Conservation (phyloP, 345 rosid species). For the Microcos paniculata region DNA sequence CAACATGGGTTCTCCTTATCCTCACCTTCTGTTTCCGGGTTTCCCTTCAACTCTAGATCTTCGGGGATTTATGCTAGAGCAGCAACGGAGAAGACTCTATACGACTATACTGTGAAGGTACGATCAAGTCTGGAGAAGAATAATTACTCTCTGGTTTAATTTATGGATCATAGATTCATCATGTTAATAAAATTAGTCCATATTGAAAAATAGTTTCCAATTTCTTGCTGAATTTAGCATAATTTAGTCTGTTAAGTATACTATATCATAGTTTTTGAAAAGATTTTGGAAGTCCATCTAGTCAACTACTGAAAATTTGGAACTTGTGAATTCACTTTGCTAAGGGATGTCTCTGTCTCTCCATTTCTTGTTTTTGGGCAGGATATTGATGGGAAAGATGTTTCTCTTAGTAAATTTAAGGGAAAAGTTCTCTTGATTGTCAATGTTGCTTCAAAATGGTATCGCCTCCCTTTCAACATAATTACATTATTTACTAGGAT, state of each 20-base stretch:
- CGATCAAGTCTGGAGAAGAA: not conserved
- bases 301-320: not conserved
- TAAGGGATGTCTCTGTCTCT: not conserved
- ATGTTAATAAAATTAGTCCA: slow-evolving; percentile 11
- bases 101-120: slow-evolving; percentile 85
- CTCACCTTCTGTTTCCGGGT: slow-evolving; percentile 31
- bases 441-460: slow-evolving; percentile 97
- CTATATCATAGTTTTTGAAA: not conserved
- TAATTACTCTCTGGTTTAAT: not conserved
- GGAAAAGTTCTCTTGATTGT: slow-evolving; percentile 85
- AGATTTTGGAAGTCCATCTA: not conserved
- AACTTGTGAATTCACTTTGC: not conserved
- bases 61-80: slow-evolving; percentile 63
- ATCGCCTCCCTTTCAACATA: slow-evolving; percentile 1
- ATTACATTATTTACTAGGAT: not conserved
- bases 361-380: slow-evolving; percentile 26
- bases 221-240: slow-evolving; percentile 1
- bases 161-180: not conserved
- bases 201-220: not conserved
- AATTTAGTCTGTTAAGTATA: not conserved
- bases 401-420: slow-evolving; percentile 71
- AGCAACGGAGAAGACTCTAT: slow-evolving; percentile 63
- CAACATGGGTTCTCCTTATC: slow-evolving; percentile 46
- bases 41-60: slow-evolving; percentile 36
- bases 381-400: slow-evolving; percentile 90